Evolutionary conservation across 139 green algal species (phyloP), one percentile per base, ranked within the genome.

Genomic region (Pedinophyceae sp.): DNA sequence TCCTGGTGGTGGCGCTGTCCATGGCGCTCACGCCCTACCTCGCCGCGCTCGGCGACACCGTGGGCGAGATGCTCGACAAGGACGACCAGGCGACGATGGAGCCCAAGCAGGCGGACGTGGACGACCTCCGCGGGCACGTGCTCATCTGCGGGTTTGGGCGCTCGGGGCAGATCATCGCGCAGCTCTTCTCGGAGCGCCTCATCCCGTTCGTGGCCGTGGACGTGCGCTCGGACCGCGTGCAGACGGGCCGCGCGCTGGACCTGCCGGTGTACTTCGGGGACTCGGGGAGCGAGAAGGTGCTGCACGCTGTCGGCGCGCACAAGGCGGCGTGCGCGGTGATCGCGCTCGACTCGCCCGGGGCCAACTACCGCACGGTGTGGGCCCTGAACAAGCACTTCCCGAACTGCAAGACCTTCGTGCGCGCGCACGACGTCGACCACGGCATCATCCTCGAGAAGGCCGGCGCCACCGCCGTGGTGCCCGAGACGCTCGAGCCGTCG

Each of bases 181-280:
- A 95, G 71, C 71, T 98, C 62, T 78, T 98, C 29, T 77, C 43
- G 2, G 87, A 98, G 76, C 69, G 83, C 47, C 72, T 96, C 28
- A 95, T 99, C 54, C 90, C 88, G 25, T 99, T 94, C 61, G 90
- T 97, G 30, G 91, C 87, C 2, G 61, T 99, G 20, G 91, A 99
- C 63, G 79, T 94, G 7, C 54, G 54, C 41, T 71, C 69, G 28
- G 76, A 83, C 27, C 61, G 77, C 1, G 84, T 90, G 7, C 63
- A 74, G 57, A 68, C 70, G 55, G 86, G 88, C 28, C 77, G 85
- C 43, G 72, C 61, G 23, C 64, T 78, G 47, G 89, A 96, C 64
- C 69, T 95, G 41, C 86, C 89, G 0, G 86, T 99, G 1, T 99
- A 93, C 76, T 99, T 97, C 77, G 92, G 92, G 23, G 92, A 99